phyloP scores from a whole-genome alignment of 2,329 filamentous ascomycete genomes.

The Epichloe amarillans region DNA sequence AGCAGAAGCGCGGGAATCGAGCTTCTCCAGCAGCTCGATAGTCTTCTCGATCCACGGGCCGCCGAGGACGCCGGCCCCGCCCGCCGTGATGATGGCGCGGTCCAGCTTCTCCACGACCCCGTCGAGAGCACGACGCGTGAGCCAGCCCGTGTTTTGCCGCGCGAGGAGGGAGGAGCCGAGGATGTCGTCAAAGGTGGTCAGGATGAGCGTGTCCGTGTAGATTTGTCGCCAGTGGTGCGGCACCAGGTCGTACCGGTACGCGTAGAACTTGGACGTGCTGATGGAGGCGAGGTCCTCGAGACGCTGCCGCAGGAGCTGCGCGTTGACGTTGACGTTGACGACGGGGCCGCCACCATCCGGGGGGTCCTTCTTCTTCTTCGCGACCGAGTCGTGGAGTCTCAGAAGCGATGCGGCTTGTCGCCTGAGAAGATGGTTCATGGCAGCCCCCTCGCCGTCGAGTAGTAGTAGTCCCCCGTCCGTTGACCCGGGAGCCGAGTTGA shows the following conservation, averaged over 20 bases:
- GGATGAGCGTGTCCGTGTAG: constrained; percentile 57
- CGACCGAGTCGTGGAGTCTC: constrained; percentile 11
- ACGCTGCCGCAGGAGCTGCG: constrained; percentile 24
- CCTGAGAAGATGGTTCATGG: constrained; percentile 15
- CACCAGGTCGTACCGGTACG: constrained; percentile 53
- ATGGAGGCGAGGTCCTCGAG: constrained; percentile 44
- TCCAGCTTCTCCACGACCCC: constrained; percentile 56
- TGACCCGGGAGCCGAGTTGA: background rate
- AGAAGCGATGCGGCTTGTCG: constrained; percentile 16
- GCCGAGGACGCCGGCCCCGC: constrained; percentile 43
- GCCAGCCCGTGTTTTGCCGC: background rate
- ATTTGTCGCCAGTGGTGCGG: constrained; percentile 55
- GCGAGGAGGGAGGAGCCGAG: constrained; percentile 9
- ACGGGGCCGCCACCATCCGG: too few relatives aligned
- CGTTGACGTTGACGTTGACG: constrained; percentile 8
- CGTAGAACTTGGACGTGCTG: constrained; percentile 54
- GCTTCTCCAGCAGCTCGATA: constrained; percentile 28
- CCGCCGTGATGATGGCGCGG: constrained; percentile 62
- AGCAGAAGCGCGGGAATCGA: constrained; percentile 5
- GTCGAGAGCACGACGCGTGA: constrained; percentile 26
- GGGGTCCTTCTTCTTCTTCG: background rate
- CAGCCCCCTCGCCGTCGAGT: constrained; percentile 6
- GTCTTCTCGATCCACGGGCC: constrained; percentile 36
- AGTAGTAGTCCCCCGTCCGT: background rate
- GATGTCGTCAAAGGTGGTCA: constrained; percentile 37